Conservation (phyloP, 805 yeast species). For the Saccharomycopsis lassenensis region DNA sequence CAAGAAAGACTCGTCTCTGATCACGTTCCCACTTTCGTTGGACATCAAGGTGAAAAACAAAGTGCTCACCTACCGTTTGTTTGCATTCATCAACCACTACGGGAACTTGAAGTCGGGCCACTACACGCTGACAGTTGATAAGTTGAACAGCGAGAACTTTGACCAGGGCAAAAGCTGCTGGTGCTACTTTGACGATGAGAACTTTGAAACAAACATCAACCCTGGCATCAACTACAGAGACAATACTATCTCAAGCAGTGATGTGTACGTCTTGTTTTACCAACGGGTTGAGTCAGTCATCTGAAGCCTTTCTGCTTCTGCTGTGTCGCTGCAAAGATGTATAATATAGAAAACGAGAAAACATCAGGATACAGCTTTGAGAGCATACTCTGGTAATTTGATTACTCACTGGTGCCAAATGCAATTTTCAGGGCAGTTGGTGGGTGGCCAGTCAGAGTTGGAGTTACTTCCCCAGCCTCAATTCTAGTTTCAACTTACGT, state of each 20-base stretch:
- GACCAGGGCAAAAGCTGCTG: conserved; percentile 34
- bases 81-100: conserved; percentile 58
- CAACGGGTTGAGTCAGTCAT: conserved; percentile 24
- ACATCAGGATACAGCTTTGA: too few relatives aligned
- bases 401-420: not conserved
- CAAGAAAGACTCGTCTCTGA: conserved; percentile 38
- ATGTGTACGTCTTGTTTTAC: conserved; percentile 64
- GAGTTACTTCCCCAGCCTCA: not conserved
- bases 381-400: not conserved
- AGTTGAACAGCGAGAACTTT: conserved; percentile 25
- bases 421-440: not conserved
- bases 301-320: too few relatives aligned
- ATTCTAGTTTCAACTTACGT: too few relatives aligned
- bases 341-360: too few relatives aligned
- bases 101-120: conserved; percentile 69
- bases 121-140: conserved; percentile 58
- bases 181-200: conserved; percentile 72
- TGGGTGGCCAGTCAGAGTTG: not conserved
- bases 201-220: conserved; percentile 31
- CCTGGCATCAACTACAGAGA: conserved; percentile 36
- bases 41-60: conserved; percentile 34
- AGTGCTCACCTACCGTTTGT: conserved; percentile 37
- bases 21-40: conserved; percentile 45
- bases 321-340: too few relatives aligned
- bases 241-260: conserved; percentile 36